These are phyloP conservation scores for Bocquillonia castaneifolia DNA, from an alignment of 441 rosid genomes.

Conservation along the genomic window DNA sequence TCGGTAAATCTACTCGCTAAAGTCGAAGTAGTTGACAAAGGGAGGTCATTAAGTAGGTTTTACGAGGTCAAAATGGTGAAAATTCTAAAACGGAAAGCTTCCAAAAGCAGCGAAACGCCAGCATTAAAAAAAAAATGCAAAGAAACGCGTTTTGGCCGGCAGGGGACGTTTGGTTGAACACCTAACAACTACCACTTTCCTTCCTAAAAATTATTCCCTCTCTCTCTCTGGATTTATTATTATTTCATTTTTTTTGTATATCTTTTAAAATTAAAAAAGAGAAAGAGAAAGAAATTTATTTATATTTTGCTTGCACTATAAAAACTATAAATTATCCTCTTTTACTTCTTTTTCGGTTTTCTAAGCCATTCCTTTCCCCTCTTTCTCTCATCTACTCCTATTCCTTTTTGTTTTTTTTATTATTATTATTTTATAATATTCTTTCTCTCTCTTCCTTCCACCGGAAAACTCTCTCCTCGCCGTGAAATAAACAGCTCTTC, in stretches of 20 bases:
- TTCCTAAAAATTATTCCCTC: slow-evolving; percentile 35
- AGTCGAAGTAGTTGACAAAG: slow-evolving; percentile 6
- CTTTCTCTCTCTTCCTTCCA: slow-evolving; percentile 30
- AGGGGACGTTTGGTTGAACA: slow-evolving; percentile 82
- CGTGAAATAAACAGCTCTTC: slow-evolving; percentile 22
- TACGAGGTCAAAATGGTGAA: slow-evolving; percentile 22
- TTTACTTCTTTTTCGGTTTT: slow-evolving; percentile 50
- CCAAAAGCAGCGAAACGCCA: slow-evolving; percentile 35
- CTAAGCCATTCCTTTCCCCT: slow-evolving; percentile 40
- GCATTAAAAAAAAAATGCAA: background rate
- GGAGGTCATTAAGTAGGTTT: background rate
- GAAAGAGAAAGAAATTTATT: slow-evolving; percentile 22
- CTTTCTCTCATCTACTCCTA: slow-evolving; percentile 20
- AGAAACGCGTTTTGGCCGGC: slow-evolving; percentile 80
- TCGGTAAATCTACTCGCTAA: no score
- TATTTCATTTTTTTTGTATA: slow-evolving; percentile 12
- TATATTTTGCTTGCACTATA: slow-evolving; percentile 35
- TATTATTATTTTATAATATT: slow-evolving; percentile 20
- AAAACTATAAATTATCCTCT: slow-evolving; percentile 58
- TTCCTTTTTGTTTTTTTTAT: slow-evolving; percentile 20
- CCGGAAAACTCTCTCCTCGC: slow-evolving; percentile 39
- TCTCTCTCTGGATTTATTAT: slow-evolving; percentile 12
- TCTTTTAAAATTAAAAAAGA: slow-evolving; percentile 28
- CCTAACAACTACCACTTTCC: slow-evolving; percentile 86
- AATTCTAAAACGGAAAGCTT: slow-evolving; percentile 11